phyloP scores from a whole-genome alignment of 495 filamentous ascomycete species.

The Aspergillus leporis region DNA sequence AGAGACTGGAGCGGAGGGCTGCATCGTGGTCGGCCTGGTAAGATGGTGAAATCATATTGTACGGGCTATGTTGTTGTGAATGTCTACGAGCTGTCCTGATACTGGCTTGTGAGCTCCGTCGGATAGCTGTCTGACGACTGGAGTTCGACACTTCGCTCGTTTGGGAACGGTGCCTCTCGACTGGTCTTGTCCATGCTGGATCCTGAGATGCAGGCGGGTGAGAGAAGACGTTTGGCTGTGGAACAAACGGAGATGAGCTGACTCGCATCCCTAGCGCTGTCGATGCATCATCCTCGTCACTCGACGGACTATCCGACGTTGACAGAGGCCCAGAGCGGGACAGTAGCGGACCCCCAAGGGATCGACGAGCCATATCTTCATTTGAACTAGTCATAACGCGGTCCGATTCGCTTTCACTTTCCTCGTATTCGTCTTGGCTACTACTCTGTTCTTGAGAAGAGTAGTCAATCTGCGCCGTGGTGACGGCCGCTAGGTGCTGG shows the following conservation, averaged over 20 bases:
- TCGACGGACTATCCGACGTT: slow-evolving; percentile 48
- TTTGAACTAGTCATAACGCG: slow-evolving; percentile 81
- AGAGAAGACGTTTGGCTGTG: slow-evolving; percentile 87
- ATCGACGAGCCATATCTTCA: slow-evolving; percentile 60
- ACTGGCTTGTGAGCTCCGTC: slow-evolving; percentile 38
- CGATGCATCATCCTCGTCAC: slow-evolving; percentile 73
- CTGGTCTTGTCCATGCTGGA: slow-evolving; percentile 48
- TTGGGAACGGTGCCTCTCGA: slow-evolving; percentile 43
- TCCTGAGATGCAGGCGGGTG: slow-evolving; percentile 69
- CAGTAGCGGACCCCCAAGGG: slow-evolving; percentile 23
- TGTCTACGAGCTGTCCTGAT: slow-evolving; percentile 31
- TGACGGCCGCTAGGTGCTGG: slow-evolving; percentile 46
- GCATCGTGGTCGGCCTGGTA: slow-evolving; percentile 89
- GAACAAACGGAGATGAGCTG: slow-evolving; percentile 66
- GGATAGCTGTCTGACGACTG: slow-evolving; percentile 38
- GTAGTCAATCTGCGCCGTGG: slow-evolving; percentile 51
- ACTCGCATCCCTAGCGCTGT: slow-evolving; percentile 73
- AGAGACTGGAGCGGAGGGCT: slow-evolving; percentile 85
- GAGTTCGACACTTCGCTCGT: slow-evolving; percentile 40
- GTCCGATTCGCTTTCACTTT: slow-evolving; percentile 84
- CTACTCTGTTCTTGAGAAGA: slow-evolving; percentile 53
- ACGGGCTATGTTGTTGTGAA: slow-evolving; percentile 50
- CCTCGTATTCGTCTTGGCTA: slow-evolving; percentile 88
- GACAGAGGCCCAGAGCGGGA: slow-evolving; percentile 27
- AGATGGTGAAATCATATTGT: slow-evolving; percentile 69